These are phyloP conservation scores for Kwoniella sp. DNA, from an alignment of 768 basidiomycete genomes.

Conservation along the genomic window DNA sequence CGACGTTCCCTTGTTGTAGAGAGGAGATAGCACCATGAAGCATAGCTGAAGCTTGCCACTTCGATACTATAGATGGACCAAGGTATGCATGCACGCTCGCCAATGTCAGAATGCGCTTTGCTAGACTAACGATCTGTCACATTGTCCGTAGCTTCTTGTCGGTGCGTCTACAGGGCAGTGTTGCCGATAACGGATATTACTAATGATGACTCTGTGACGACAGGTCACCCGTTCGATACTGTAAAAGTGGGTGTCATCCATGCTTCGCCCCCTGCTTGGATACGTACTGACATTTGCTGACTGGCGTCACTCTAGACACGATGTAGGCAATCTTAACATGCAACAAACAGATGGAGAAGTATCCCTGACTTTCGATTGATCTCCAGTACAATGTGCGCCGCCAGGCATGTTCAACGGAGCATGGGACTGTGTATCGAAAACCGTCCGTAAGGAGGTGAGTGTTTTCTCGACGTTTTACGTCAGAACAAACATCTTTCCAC, in stretches of 20 bases:
- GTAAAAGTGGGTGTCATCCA: slow-evolving; percentile 41
- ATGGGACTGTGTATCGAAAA: slow-evolving; percentile 40
- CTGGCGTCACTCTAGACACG: slow-evolving; percentile 29
- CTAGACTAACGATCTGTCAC: not conserved
- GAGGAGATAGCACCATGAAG: not conserved
- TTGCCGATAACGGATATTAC: not conserved
- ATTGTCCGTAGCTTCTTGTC: slow-evolving; percentile 18
- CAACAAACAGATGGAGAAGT: too few species aligned
- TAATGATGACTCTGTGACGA: not conserved
- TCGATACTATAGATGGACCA: slow-evolving; percentile 37
- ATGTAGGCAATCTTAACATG: too few species aligned
- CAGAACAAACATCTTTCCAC: too few species aligned
- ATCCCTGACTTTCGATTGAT: not conserved
- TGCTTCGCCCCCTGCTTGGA: too few species aligned
- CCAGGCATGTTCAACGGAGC: slow-evolving; percentile 41
- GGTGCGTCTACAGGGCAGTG: not conserved
- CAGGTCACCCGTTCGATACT: slow-evolving; percentile 53
- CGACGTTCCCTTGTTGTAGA: not conserved
- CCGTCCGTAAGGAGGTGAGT: slow-evolving; percentile 44
- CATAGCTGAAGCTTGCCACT: not conserved
- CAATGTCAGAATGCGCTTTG: too few species aligned
- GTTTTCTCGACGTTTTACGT: not conserved
- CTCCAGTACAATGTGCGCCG: slow-evolving; percentile 46
- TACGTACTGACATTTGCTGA: slow-evolving; percentile 4
- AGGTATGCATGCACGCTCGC: slow-evolving; percentile 25